Evolutionary conservation across 495 filamentous ascomycete species (phyloP), one percentile per base, ranked within the genome.

Genomic region (Pyrenula aspistea): DNA sequence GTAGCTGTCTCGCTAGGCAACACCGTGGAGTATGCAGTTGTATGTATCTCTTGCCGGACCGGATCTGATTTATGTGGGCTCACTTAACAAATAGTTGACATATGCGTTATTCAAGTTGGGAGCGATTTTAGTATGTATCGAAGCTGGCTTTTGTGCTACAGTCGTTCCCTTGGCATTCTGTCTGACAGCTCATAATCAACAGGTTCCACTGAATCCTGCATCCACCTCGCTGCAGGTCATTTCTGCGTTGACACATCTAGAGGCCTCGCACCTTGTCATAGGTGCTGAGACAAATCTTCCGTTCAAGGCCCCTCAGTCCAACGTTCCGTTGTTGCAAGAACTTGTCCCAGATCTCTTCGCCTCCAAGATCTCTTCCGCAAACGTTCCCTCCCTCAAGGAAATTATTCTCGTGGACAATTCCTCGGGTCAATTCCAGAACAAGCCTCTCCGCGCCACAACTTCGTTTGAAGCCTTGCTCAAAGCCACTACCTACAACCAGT

Each of bases 91-190:
- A 15, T 56, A 84, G 67, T 69, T 81, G 15, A 94, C 87, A 22
- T 96, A 98, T 71, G 90, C 90, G 2, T 60, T 95, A 21, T 95
- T 93, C 69, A 96, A 98, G 67, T 77, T 96, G 1, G 93, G 93
- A 15, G 93, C 89, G 49, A 84, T 96, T 53, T 73, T 96, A 56
- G 91, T 86, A 68, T 51, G 74, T 25, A 42, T 12, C 25, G 25
- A 22, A 36, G 53, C 19, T 25, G 3, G 21, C 22, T 19, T 25
- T 53, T 12, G 12, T 10, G 20, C 11, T 11, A 21, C 11, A 11
- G 1, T 36, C 25, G 42, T 53, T 53, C 24, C n/a, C n/a, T n/a
- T n/a, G n/a, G n/a, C n/a, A n/a, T n/a, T n/a, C n/a, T n/a, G n/a
- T n/a, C n/a, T n/a, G 15, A 23, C 8, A 12, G 23, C 12, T 2